Evolutionary conservation across 140 eudicot species (phyloP).

Genomic region (Eryngium alpinum): DNA sequence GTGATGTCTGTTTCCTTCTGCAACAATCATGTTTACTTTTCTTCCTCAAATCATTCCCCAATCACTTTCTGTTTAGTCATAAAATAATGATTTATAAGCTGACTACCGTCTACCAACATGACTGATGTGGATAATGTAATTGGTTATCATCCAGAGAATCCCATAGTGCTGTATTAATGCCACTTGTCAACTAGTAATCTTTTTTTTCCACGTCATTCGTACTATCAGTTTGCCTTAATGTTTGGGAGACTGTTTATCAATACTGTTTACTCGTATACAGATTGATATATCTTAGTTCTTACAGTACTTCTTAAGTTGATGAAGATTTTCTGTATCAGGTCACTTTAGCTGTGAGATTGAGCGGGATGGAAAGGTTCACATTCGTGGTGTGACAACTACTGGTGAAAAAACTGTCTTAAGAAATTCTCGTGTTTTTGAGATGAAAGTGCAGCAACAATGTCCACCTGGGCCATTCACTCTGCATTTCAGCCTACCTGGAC

Average conservation of each 20-base stretch:
- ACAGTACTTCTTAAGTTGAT: not conserved
- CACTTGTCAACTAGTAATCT: no score
- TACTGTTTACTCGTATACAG: not conserved
- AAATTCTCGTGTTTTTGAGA: slow-evolving; percentile 28
- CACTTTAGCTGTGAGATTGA: slow-evolving; percentile 20
- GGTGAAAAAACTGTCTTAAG: slow-evolving; percentile 25
- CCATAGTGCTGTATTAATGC: no score
- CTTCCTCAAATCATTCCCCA: not conserved
- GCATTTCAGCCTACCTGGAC: slow-evolving; percentile 53
- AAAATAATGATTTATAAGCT: no score
- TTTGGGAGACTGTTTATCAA: no score
- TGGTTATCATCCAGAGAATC: no score
- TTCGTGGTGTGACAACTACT: slow-evolving; percentile 36
- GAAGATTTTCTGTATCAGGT: slow-evolving; percentile 18
- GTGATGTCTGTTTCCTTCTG: no score
- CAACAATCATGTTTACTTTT: not conserved
- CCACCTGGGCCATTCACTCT: slow-evolving; percentile 48
- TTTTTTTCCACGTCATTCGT: no score
- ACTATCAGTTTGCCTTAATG: no score
- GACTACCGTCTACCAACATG: no score
- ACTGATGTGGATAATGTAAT: no score
- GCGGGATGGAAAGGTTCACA: slow-evolving; percentile 44
- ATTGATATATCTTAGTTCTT: not conserved
- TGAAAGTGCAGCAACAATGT: slow-evolving; percentile 46
- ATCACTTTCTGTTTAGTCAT: no score